Base-by-base conservation (phyloP, 163 green algal species). In the Smithsoniella earleae region DNA sequence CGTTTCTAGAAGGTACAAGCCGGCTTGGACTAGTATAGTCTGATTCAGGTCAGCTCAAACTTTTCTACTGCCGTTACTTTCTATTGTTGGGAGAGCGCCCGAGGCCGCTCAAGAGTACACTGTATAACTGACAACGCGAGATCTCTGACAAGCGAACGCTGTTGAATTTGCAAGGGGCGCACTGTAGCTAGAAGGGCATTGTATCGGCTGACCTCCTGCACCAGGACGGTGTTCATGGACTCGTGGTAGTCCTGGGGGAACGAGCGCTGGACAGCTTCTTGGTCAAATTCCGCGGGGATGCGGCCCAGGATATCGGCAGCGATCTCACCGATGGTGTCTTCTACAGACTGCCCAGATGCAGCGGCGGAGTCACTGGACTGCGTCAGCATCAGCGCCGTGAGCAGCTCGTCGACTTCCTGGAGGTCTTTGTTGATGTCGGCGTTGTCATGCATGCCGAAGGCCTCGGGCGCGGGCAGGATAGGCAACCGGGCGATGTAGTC, bases 401-500 rank as follows among this genome's bases (percentile, higher is more conserved):
- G 76, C 64, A 91, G 77, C 22, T 22, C 5, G 43, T 66, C 43
- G 2, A 45, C 58, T 44, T 86, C 85, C 75, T 87, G 78, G 63
- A 91, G 64, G 76, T 91, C 86, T 77, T 89, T 89, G 28, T 80
- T 85, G 66, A 91, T 91, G 79, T 91, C 86, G 0, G 86, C 86
- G 62, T 91, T 91, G n/a, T 87, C 86, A 66, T 89, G 84, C 80
- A 91, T 74, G 2, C 86, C 86, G 77, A 89, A 91, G 66, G 88
- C 84, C 76, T 87, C 86, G 3, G 86, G 86, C 34, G 79, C 74
- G 18, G 80, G 73, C 2, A 85, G 75, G 1, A 86, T 76, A 2
- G 86, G 86, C 78, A 91, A 77, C 18, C 28, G 54, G 44, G 81
- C 80, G 76, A 91, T 89, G 79, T 85, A 86, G 27, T 89, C 83